These are phyloP conservation scores for Mycena indigotica DNA, from an alignment of 768 basidiomycete genomes.

Conservation along the genomic window DNA sequence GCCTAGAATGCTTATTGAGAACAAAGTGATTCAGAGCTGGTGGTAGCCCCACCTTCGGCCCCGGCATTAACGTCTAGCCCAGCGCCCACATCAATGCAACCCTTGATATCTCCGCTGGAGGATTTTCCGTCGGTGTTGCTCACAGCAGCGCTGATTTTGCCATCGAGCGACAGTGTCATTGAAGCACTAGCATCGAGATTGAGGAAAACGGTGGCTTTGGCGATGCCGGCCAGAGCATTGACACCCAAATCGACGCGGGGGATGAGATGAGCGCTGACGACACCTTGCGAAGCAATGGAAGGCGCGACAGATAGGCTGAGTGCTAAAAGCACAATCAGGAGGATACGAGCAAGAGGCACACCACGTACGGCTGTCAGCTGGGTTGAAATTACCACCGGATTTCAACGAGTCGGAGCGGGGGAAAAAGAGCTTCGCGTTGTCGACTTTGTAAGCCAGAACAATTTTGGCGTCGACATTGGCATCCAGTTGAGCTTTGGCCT, in stretches of 20 bases:
- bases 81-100: slow-evolving; percentile 40
- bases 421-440: slow-evolving; percentile 40
- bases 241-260: slow-evolving; percentile 40
- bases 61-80: slow-evolving; percentile 42
- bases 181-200: slow-evolving; percentile 32
- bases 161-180: slow-evolving; percentile 26
- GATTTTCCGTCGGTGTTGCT: slow-evolving; percentile 2
- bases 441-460: slow-evolving; percentile 34
- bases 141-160: slow-evolving; percentile 13
- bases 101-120: slow-evolving; percentile 23
- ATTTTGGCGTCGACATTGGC: slow-evolving; percentile 35
- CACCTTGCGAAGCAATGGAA: slow-evolving; percentile 29
- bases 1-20: no score
- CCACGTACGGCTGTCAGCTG: slow-evolving; percentile 34
- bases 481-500: slow-evolving; percentile 32
- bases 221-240: slow-evolving; percentile 19
- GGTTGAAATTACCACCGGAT: slow-evolving; percentile 30
- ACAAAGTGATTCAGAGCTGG: no score
- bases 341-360: background rate
- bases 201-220: slow-evolving; percentile 21
- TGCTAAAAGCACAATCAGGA: slow-evolving; percentile 16
- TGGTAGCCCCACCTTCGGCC: no score
- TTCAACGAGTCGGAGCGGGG: slow-evolving; percentile 30
- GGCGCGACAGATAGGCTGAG: slow-evolving; percentile 37
- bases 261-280: slow-evolving; percentile 38